Evolutionary conservation across 176 grass and related monocot species (phyloP).

Genomic region (Oryza longistaminata): DNA sequence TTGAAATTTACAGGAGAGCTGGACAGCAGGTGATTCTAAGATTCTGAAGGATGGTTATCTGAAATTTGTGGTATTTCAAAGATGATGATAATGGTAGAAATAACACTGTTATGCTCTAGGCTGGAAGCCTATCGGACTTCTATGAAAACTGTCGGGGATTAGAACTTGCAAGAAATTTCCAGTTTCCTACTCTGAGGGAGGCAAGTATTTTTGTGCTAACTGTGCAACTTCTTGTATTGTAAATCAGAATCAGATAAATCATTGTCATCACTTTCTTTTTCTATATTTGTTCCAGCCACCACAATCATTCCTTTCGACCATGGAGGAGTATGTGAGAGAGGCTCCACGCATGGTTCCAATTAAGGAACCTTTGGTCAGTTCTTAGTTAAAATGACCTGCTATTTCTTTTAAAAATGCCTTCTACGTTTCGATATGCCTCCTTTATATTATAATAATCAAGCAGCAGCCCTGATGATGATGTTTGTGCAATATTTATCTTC

Average conservation of each 20-base stretch:
- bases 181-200: conserved; percentile 95
- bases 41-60: neutral
- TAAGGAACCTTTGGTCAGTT: conserved; percentile 72
- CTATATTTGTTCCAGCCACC: conserved; percentile 63
- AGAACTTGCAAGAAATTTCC: conserved; percentile 96
- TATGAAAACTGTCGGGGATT: conserved; percentile 87
- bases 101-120: conserved; percentile 45
- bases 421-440: neutral
- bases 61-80: neutral
- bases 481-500: neutral
- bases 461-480: neutral
- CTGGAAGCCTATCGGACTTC: conserved; percentile 91
- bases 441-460: conserved; percentile 7
- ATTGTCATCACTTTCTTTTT: conserved; percentile 25
- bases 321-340: conserved; percentile 96
- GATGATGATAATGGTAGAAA: conserved; percentile 5
- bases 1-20: conserved; percentile 89
- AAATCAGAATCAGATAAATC: conserved; percentile 29
- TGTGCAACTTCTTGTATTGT: conserved; percentile 3
- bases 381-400: conserved; percentile 1
- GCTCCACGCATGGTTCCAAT: conserved; percentile 82
- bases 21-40: conserved; percentile 77
- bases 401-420: neutral
- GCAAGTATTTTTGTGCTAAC: conserved; percentile 31
- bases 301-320: conserved; percentile 87